Percentiles rank a stretch among this genome's conserved stretches.
phyloP scores from a whole-genome alignment of 257 asterid species.

The Solanum ossicruentum region DNA sequence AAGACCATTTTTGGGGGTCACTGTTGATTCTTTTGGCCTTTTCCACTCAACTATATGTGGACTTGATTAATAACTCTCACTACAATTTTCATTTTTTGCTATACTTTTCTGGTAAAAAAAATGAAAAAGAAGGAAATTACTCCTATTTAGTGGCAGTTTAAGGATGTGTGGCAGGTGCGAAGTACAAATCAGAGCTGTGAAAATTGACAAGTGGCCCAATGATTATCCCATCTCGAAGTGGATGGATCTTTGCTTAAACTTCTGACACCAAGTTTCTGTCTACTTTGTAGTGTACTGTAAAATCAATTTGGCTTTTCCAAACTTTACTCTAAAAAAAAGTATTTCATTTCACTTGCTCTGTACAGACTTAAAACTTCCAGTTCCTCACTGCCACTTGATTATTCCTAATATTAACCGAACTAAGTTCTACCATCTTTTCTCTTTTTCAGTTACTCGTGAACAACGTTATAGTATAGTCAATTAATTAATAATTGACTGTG shows the following conservation, averaged over 20 bases:
- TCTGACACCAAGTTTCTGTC: not conserved
- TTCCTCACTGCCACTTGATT: not conserved
- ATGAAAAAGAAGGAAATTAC: not conserved
- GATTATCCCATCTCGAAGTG: not conserved
- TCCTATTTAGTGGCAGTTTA: not conserved
- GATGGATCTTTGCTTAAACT: not conserved
- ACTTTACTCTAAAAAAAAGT: not conserved
- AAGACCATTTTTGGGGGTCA: constrained; percentile 4
- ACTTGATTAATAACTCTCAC: not conserved
- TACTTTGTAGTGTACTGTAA: not conserved
- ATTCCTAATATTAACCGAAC: not conserved
- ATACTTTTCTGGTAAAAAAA: not conserved
- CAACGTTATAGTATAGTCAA: too few relatives aligned
- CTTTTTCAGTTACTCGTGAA: too few relatives aligned
- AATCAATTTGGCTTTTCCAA: not conserved
- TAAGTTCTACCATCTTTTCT: not conserved
- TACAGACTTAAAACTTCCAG: not conserved
- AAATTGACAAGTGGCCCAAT: constrained; percentile 15
- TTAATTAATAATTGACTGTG: too few relatives aligned
- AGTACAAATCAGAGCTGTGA: not conserved
- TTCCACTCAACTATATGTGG: too few relatives aligned
- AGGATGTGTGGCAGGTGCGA: constrained; percentile 8
- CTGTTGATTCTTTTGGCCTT: constrained; percentile 10
- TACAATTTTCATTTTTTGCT: not conserved
- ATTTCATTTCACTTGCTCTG: not conserved